Base-by-base conservation (phyloP, 2,329 filamentous ascomycete genomes). In the Seiridium cupressi region DNA sequence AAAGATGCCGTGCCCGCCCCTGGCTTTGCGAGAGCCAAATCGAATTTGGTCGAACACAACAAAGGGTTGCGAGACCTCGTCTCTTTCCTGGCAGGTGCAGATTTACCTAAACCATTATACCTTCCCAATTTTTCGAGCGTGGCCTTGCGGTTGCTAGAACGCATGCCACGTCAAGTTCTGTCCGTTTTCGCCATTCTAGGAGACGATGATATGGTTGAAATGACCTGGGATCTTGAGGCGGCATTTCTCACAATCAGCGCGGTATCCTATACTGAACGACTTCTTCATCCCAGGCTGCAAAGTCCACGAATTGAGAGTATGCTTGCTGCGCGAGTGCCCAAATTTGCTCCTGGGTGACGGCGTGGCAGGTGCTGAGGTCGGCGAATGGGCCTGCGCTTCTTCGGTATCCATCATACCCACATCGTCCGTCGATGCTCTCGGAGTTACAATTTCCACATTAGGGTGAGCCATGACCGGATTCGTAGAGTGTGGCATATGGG, bases 221-320 rank as follows among this genome's bases (percentile, higher is more conserved):
- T 93, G 90, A 1, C 90, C 90, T 0, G 90, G 90, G 6, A 92
- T 88, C 70, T 88, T 90, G 70, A 84, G 81, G 49, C 83, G 83
- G 74, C 90, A 93, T 74, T 92, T 92, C 62, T 92, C 89, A 71
- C 90, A 93, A 73, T 92, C 90, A 10, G 87, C 83, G 63, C 90
- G 81, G 76, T 89, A 93, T 55, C 90, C 90, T 85, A 93, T 92
- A 68, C 89, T 90, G 72, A 93, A 89, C 62, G 83, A 86, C 71
- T 84, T 85, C 75, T 89, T 90, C 82, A 86, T 86, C 64, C 84
- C 84, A 0, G 84, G 83, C 62, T 86, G 82, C 68, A 80, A 77
- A 2, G 84, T 87, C 84, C 84, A 87, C 59, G 79, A 80, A 69
- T 85, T 85, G 59, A 87, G 73, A 0, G 84, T 87, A 66, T 87